A percentile compares a stretch with the other conserved stretches of the same genome.
These are phyloP conservation scores for Gossypium stocksii DNA, from an alignment of 345 rosid species.

Conservation along the genomic window DNA sequence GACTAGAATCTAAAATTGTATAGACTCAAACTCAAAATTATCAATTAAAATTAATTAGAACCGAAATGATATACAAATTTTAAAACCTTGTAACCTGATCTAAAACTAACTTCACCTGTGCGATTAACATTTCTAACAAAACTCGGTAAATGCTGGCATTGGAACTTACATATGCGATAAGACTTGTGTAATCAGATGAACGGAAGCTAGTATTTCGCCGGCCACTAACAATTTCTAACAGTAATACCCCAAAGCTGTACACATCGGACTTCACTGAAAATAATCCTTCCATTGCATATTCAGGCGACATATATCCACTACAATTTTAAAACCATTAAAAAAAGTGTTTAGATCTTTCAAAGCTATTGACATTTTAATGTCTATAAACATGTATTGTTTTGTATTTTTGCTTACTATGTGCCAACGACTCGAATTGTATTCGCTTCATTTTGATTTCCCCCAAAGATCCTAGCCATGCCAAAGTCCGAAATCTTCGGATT, in stretches of 20 bases:
- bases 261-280: conserved; percentile 72
- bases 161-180: conserved; percentile 50
- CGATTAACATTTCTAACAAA: too few species aligned
- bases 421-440: conserved; percentile 60
- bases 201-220: conserved; percentile 49
- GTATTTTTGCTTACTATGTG: conserved; percentile 44
- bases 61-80: too few species aligned
- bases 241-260: conserved; percentile 64
- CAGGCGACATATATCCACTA: conserved; percentile 78
- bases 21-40: too few species aligned
- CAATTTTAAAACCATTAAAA: background rate
- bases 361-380: background rate
- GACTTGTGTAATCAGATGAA: conserved; percentile 32
- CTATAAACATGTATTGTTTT: background rate
- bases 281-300: conserved; percentile 73
- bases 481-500: conserved; percentile 75
- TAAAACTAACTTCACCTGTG: too few species aligned
- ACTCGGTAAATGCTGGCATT: background rate
- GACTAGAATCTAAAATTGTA: too few species aligned
- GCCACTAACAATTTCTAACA: conserved; percentile 60
- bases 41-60: too few species aligned
- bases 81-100: too few species aligned
- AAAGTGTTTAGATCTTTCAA: background rate
- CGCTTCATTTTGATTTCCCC: conserved; percentile 48
- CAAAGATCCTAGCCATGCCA: conserved; percentile 65